phyloP scores from a whole-genome alignment of 768 basidiomycete species.

The Postia placenta region DNA sequence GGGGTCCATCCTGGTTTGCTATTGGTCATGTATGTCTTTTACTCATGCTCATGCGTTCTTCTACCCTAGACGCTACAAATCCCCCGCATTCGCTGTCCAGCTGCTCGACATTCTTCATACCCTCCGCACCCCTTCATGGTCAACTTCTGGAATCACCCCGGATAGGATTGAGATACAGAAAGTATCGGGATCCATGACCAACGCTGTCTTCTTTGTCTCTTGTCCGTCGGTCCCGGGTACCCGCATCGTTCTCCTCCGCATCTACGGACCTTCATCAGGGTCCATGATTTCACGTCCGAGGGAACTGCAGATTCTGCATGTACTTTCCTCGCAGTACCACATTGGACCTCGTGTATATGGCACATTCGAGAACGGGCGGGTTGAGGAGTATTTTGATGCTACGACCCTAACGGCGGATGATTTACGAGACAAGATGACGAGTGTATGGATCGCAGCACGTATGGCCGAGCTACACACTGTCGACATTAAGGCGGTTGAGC shows the following conservation, averaged over 20 bases:
- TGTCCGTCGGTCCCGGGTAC: constrained; percentile 44
- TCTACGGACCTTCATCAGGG: constrained; percentile 87
- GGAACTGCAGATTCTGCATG: constrained; percentile 84
- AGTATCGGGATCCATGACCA: constrained; percentile 90
- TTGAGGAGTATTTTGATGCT: constrained; percentile 95
- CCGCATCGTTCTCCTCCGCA: constrained; percentile 76
- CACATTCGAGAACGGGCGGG: constrained; percentile 90
- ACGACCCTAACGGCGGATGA: constrained; percentile 72
- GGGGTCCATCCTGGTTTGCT: constrained; percentile 26
- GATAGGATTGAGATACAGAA: constrained; percentile 59
- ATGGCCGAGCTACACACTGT: constrained; percentile 97
- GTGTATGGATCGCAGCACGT: constrained; percentile 83
- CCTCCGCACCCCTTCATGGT: constrained; percentile 59
- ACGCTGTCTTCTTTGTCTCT: constrained; percentile 95
- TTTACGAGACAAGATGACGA: constrained; percentile 68
- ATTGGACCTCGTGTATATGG: constrained; percentile 92
- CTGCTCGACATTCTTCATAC: constrained; percentile 50
- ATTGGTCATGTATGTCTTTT: constrained; percentile 30
- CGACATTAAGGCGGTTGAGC: constrained; percentile 65
- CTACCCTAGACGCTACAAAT: constrained; percentile 56
- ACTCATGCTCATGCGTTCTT: constrained; percentile 24
- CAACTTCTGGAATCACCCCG: constrained; percentile 36
- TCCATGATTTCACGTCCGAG: constrained; percentile 81
- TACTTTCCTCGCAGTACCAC: constrained; percentile 80
- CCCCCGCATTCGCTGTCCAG: constrained; percentile 44